Base-by-base conservation (phyloP, 1,284 basidiomycete genomes). In the Rhodotorula sp. region DNA sequence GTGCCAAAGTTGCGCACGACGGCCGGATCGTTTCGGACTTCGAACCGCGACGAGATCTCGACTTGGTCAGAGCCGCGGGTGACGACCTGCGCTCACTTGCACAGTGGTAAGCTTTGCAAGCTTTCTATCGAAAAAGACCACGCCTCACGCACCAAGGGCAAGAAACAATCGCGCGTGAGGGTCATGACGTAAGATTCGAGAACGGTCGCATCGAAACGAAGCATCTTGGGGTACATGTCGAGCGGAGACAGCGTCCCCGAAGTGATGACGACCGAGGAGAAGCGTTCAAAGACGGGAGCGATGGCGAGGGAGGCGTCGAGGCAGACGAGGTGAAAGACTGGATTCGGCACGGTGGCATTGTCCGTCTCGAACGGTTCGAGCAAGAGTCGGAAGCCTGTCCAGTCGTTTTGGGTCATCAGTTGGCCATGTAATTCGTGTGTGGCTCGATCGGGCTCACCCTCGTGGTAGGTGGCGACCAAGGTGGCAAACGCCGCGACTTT, bases 211-310 rank as follows among this genome's bases (percentile, higher is more conserved):
- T 93, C 93, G 81, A 99, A 99, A 78, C 96, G 93, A 58, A 99
- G 86, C 91, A 99, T 99, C 83, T 99, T 99, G 31, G 97, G 97
- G 82, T 99, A 97, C 97, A 99, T 99, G 83, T 99, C 97, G 68
- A 99, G 84, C 8, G 97, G 97, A 12, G 94, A 97, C 78, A 99
- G 95, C 47, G 97, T 99, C 78, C 97, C 97, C 20, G 93, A 97
- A 0, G 97, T 99, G 82, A 99, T 99, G 78, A 99, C 93, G 58
- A 99, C 97, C 75, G 91, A 95, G 81, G 92, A 95, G 82, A 99
- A 99, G 58, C 95, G 90, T 80, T 99, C 97, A 81, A 99, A 98
- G 34, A 99, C 92, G 0, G 97, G 97, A 76, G 93, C 93, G 79
- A 99, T 99, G 16, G 97, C 97, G 43, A 99, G 87, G 2, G 95